phyloP scores from a whole-genome alignment of 345 rosid genomes.

The Eutrema yunnanense region DNA sequence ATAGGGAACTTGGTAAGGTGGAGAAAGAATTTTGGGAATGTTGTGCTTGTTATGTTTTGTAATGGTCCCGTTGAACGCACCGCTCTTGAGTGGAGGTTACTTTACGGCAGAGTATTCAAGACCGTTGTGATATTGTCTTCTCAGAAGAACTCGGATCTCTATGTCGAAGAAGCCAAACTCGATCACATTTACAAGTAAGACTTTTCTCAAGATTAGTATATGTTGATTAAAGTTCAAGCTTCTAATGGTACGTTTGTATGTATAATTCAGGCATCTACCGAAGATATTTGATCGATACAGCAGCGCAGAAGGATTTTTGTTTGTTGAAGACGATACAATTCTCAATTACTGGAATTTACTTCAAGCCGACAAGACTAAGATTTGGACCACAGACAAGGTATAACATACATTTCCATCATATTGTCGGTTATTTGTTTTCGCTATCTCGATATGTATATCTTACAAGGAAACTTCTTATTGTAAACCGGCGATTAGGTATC shows the following conservation, averaged over 20 bases:
- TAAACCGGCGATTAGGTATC: constrained; percentile 45
- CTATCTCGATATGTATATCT: constrained; percentile 4
- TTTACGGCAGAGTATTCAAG: constrained; percentile 90
- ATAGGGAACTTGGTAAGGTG: constrained; percentile 87
- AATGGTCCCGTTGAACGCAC: constrained; percentile 88
- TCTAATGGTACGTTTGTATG: constrained; percentile 8
- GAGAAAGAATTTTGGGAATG: constrained; percentile 94
- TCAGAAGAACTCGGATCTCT: constrained; percentile 70
- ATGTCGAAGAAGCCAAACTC: constrained; percentile 66
- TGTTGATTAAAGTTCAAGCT: not conserved
- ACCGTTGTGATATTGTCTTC: constrained; percentile 80
- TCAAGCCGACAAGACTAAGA: constrained; percentile 85
- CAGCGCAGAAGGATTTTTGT: constrained; percentile 88
- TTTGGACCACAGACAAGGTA: constrained; percentile 97
- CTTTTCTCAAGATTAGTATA: not conserved
- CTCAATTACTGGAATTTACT: constrained; percentile 96
- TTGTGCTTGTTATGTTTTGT: constrained; percentile 94
- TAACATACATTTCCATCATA: not conserved
- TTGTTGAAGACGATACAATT: constrained; percentile 90
- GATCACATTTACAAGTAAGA: constrained; percentile 83
- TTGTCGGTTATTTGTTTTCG: not conserved
- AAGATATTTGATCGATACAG: constrained; percentile 63
- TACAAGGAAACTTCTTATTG: not conserved
- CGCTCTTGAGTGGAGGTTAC: constrained; percentile 95
- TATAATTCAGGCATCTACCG: constrained; percentile 62